Conservation (phyloP, 306 rosid species). For the Prunus dulcis region DNA sequence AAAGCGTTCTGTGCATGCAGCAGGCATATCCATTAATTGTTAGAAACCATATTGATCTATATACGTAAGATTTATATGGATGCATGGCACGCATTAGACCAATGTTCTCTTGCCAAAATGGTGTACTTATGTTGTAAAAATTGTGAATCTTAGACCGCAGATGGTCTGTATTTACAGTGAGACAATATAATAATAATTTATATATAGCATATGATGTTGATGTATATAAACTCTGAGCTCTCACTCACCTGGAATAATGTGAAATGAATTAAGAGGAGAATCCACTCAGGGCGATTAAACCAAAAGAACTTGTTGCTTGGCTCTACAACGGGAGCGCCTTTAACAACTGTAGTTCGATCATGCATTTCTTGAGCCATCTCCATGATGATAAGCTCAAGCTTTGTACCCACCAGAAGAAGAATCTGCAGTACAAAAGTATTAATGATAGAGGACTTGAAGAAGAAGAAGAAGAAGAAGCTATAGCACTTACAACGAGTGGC, state of each 20-base stretch:
- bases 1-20: slow-evolving; percentile 53
- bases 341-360: slow-evolving; percentile 50
- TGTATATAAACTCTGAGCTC: too few relatives aligned
- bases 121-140: too few relatives aligned
- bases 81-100: too few relatives aligned
- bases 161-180: fast-evolving
- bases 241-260: slow-evolving; percentile 46
- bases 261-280: slow-evolving; percentile 53
- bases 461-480: too few relatives aligned
- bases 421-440: slow-evolving; percentile 27
- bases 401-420: slow-evolving; percentile 52
- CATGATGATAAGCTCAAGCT: slow-evolving; percentile 56
- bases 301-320: slow-evolving; percentile 65
- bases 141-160: too few relatives aligned
- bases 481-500: slow-evolving; percentile 45
- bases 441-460: not conserved
- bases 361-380: slow-evolving; percentile 79
- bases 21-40: not conserved
- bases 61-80: too few relatives aligned
- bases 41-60: not conserved
- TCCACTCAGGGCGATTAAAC: slow-evolving; percentile 65
- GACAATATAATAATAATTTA: too few relatives aligned
- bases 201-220: too few relatives aligned
- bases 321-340: slow-evolving; percentile 56
- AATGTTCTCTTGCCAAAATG: too few relatives aligned